These are phyloP conservation scores for Nitzschia sp. DNA, from an alignment of 108 stramenopile species.

Conservation along the genomic window DNA sequence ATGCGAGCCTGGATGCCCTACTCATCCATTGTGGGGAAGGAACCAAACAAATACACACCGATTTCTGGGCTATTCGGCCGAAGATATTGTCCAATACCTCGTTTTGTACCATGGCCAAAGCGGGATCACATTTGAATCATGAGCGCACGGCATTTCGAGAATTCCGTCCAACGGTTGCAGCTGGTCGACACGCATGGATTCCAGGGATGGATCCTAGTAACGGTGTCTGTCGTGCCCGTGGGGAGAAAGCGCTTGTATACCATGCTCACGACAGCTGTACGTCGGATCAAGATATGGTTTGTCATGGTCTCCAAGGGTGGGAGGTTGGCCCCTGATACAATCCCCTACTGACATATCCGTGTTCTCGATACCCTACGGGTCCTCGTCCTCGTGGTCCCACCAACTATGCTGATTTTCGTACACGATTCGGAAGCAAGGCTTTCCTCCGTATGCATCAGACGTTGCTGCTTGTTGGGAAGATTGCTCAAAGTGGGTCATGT, in stretches of 20 bases:
- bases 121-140: slow-evolving; percentile 13
- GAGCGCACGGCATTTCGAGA: slow-evolving; percentile 20
- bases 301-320: slow-evolving; percentile 19
- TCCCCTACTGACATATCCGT: no score
- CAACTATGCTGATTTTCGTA: no score
- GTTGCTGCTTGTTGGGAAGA: no score
- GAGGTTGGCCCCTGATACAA: background rate
- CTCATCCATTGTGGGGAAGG: slow-evolving; percentile 18
- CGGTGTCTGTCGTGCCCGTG: slow-evolving; percentile 16
- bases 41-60: slow-evolving; percentile 30
- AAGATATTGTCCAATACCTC: background rate
- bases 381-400: no score
- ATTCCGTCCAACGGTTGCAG: slow-evolving; percentile 7
- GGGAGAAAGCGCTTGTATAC: slow-evolving; percentile 11
- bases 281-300: slow-evolving; percentile 4
- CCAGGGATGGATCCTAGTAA: slow-evolving; percentile 16
- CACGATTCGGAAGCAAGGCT: no score
- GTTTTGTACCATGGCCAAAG: slow-evolving; percentile 8
- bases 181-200: background rate
- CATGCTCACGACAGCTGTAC: slow-evolving; percentile 28
- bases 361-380: no score
- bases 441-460: no score
- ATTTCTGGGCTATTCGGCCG: slow-evolving; percentile 44
- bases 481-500: no score
- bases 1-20: slow-evolving; percentile 17